Evolutionary conservation across 495 filamentous ascomycete genomes (phyloP), one percentile per base, ranked within the genome.

Genomic region (Aspergillus sclerotioniger): DNA sequence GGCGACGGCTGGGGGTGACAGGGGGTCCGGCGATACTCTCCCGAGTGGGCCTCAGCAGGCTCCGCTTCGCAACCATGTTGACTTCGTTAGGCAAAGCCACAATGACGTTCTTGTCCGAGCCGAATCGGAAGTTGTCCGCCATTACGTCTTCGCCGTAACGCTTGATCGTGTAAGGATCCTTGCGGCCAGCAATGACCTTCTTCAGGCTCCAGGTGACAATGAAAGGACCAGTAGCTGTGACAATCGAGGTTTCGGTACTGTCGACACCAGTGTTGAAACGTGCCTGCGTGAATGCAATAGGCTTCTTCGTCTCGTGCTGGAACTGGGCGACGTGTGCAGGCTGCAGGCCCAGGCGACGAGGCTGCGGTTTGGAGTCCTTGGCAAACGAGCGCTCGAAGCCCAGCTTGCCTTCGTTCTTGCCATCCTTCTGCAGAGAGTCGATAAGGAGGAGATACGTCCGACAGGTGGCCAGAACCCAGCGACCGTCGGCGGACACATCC

Each of bases 71-170:
- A 21, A 98, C 90, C 92, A 97, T 97, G 71, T 97, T 93, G 60
- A 98, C 93, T 73, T 96, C 92, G 68, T 98, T 96, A 4, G 95
- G 92, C 59, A 98, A 76, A 1, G 94, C 94, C 19, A 98, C 92
- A 67, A 98, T 96, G 60, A 98, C 90, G 63, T 96, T 96, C 82
- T 96, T 96, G 68, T 98, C 94, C 12, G 86, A 90, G 31, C 92
- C 92, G 64, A 92, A 98, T 62, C 91, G 90, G 87, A 98, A 98
- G 70, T 98, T 95, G 68, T 98, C 95, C n/a, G 94, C 94, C 79
- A 92, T 96, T 63, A 98, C 90, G 53, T 94, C 89, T 71, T 98
- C 94, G 5, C 80, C 82, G 67, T 98, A 98, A 5, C 94, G 88
- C 78, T 97, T 97, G 81, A 98, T 96, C 43, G 86, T 87, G 71